Conservation (phyloP, 1,284 basidiomycete genomes). For the Naganishia albida region DNA sequence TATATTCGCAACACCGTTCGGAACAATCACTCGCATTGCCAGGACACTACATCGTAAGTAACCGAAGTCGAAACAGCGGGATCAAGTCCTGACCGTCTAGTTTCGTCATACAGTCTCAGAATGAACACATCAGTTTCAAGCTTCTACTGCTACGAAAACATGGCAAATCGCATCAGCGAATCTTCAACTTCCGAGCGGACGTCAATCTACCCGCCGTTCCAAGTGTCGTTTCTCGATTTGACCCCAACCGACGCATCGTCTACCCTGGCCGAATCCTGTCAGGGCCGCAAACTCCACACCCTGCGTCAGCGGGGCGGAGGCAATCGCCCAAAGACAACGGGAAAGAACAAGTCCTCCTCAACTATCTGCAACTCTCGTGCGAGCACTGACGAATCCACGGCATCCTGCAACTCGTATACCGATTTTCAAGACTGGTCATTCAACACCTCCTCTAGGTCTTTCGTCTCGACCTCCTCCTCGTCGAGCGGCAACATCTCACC, state of each 20-base stretch:
- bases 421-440: background rate
- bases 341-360: background rate
- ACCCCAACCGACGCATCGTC: background rate
- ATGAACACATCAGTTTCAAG: too few relatives aligned
- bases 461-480: background rate
- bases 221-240: conserved; percentile 10
- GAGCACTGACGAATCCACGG: background rate
- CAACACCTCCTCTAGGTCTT: background rate
- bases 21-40: too few relatives aligned
- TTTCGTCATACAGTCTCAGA: too few relatives aligned
- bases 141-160: background rate
- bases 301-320: background rate
- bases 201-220: background rate
- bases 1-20: too few relatives aligned
- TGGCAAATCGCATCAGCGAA: too few relatives aligned
- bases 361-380: background rate
- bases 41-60: too few relatives aligned
- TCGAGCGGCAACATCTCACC: too few relatives aligned
- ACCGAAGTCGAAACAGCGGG: too few relatives aligned
- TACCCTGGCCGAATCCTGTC: background rate
- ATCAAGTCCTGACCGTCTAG: too few relatives aligned
- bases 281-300: background rate
- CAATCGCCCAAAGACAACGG: background rate
- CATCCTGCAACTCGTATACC: background rate
- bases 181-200: background rate